Conservation (phyloP, 163 green algal genomes). For the Scenedesmus sp. region DNA sequence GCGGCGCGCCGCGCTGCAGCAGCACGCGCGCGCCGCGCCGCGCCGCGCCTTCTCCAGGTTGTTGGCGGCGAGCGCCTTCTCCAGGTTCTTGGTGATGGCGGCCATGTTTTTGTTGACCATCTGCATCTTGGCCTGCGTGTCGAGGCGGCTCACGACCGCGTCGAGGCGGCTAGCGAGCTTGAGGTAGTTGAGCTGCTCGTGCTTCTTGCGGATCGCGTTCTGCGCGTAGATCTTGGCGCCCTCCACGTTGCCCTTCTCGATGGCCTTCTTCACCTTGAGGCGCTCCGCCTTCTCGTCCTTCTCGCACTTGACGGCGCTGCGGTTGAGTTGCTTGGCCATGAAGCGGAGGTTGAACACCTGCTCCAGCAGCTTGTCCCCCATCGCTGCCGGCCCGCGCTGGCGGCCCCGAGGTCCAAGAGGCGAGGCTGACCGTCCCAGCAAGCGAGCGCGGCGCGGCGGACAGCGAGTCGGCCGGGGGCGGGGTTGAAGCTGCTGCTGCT, state of each 20-base stretch:
- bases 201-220: conserved; percentile 98
- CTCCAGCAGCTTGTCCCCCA: conserved; percentile 47
- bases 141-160: conserved; percentile 89
- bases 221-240: conserved; percentile 95
- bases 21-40: too few species aligned
- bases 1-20: too few species aligned
- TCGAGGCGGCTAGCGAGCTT: conserved; percentile 90
- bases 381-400: background rate
- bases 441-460: too few species aligned
- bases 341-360: conserved; percentile 99
- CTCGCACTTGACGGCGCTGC: conserved; percentile 87
- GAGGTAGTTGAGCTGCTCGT: conserved; percentile 97
- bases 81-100: conserved; percentile 93
- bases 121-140: conserved; percentile 91
- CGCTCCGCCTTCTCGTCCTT: conserved; percentile 87
- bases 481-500: too few species aligned
- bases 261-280: conserved; percentile 94
- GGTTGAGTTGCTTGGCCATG: conserved; percentile 93
- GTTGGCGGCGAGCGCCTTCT: conserved; percentile 85
- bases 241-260: conserved; percentile 99
- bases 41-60: conserved; percentile 87
- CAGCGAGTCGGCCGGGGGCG: too few species aligned
- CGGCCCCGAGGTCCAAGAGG: too few species aligned
- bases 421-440: too few species aligned
- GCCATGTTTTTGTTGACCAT: conserved; percentile 92